Base-by-base conservation (phyloP, 805 yeast species). In the Dipodascus albidus region DNA sequence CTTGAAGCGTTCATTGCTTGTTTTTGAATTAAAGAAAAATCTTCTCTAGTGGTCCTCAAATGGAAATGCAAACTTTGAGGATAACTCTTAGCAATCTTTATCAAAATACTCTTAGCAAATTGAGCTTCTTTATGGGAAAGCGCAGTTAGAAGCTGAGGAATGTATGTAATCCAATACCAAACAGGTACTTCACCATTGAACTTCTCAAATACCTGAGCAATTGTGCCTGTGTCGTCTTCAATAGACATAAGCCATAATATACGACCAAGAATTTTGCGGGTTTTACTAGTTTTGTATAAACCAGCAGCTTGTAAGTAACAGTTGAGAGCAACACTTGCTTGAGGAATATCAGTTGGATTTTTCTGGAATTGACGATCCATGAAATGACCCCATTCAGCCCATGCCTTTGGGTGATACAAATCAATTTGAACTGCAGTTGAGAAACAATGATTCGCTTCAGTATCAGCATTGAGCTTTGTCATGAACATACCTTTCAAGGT, bases 301-400 rank as follows among this genome's bases (percentile, higher is more conserved):
- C 98, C 96, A 19, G 98, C 97, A 19, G 99, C 99, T 68, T 95
- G 98, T 59, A 93, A 74, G 69, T 90, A 95, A 67, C 99, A 93
- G 62, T 95, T 85, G 50, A 93, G 82, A 1, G 99, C 98, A 67
- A 90, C 89, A 58, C 88, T 85, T 19, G 98, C 99, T 68, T 81
- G 83, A 21, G 81, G 79, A 70, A 85, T 81, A 61, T 87, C 95
- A 50, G 74, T 79, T 1, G 90, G 91, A 56, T 83, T 83, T 59
- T 88, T 95, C 59, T 87, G 85, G 67, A 88, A 82, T 47, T 96
- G 75, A 24, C 83, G 79, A 61, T 93, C 99, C 65, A 90, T 90
- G 71, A 88, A 93, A 65, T 83, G 81, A 56, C 99, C 99, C 99
- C 99, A 93, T 66, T 95, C 97, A 2, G 97, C 98, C 99, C 99